Evolutionary conservation across 2,329 filamentous ascomycete species (phyloP).

Genomic region (Geosmithia morbida): DNA sequence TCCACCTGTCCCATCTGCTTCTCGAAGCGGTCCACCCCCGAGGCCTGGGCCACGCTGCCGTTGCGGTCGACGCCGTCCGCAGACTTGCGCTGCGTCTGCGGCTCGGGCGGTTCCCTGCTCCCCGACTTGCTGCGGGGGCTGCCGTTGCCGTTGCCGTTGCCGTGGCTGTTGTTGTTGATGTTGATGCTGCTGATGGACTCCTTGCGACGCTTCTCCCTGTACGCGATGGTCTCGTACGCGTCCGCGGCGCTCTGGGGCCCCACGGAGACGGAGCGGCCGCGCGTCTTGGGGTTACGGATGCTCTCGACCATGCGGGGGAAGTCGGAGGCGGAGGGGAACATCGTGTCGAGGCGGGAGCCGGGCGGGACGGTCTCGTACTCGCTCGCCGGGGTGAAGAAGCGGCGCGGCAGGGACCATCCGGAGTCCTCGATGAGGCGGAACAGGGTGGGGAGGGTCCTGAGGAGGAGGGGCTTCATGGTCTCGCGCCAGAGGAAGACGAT

Average conservation of each 20-base stretch:
- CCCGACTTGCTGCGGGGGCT: slow-evolving; percentile 29
- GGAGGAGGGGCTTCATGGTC: slow-evolving; percentile 69
- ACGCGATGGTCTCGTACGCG: slow-evolving; percentile 88
- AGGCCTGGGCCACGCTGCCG: slow-evolving; percentile 16
- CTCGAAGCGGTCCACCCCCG: slow-evolving; percentile 49
- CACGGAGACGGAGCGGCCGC: slow-evolving; percentile 72
- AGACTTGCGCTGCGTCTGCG: too few relatives aligned
- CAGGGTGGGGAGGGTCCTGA: slow-evolving; percentile 66
- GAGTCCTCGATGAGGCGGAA: slow-evolving; percentile 74
- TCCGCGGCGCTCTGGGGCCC: slow-evolving; percentile 94
- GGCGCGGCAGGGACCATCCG: slow-evolving; percentile 67
- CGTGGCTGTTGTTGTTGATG: slow-evolving; percentile 26
- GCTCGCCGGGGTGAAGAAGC: slow-evolving; percentile 82
- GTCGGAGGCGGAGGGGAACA: slow-evolving; percentile 80
- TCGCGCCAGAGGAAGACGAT: slow-evolving; percentile 85
- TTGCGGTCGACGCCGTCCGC: neutral
- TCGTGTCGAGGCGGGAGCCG: slow-evolving; percentile 61
- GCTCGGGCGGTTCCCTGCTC: slow-evolving; percentile 19
- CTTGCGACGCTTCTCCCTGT: slow-evolving; percentile 52
- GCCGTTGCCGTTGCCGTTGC: slow-evolving; percentile 21
- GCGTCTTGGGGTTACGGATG: slow-evolving; percentile 56
- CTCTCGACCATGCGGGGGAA: slow-evolving; percentile 70
- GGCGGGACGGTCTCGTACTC: slow-evolving; percentile 73
- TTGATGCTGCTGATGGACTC: slow-evolving; percentile 33
- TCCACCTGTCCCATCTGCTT: slow-evolving; percentile 49